Base-by-base conservation (phyloP, 805 yeast genomes). In the Diddensiella caesifluorescens region DNA sequence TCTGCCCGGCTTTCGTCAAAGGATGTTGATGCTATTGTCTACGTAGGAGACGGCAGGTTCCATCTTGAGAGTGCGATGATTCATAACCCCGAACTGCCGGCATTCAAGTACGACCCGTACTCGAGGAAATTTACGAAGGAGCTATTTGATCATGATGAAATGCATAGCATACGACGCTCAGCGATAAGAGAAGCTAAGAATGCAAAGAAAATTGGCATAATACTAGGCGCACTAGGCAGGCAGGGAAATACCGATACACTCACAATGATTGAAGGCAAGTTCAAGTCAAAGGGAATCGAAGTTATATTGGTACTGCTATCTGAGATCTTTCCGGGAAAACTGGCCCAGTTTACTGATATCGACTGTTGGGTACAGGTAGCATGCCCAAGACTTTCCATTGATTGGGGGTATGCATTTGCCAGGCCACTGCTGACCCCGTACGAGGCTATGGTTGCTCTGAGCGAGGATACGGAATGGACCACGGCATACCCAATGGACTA, bases 331-430 rank as follows among this genome's bases (percentile, higher is more conserved):
- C 98, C 98, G 0, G 83, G 79, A 39, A 92, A 92, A 54, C 67
- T 92, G 27, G 81, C 96, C 7, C 82, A 84, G 80, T 92, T 92
- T 63, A 89, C 86, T 54, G 92, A 86, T 55, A 77, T 90, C 13
- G 98, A 92, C 62, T 95, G 89, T 1, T 92, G 92, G 71, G 84
- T 92, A 10, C 98, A 92, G 63, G 95, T 92, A 2, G 98, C 98
- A 0, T 92, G 98, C 60, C 98, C 98, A 0, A 71, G 98, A 55
- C 67, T 92, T 35, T 86, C 95, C 1, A 90, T 92, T 31, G 98
- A 92, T 61, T 92, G 98, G 98, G 98, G 98, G 0, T 92, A 92
- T 61, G 98, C 98, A 0, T 92, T 92, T 57, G 79, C 79, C 45
- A 84, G 83, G 56, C 98, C 98, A 0, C 65, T 92, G 32, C 64